These are phyloP conservation scores for Caloboletus firmus DNA, from an alignment of 1,284 basidiomycete species.

Conservation along the genomic window DNA sequence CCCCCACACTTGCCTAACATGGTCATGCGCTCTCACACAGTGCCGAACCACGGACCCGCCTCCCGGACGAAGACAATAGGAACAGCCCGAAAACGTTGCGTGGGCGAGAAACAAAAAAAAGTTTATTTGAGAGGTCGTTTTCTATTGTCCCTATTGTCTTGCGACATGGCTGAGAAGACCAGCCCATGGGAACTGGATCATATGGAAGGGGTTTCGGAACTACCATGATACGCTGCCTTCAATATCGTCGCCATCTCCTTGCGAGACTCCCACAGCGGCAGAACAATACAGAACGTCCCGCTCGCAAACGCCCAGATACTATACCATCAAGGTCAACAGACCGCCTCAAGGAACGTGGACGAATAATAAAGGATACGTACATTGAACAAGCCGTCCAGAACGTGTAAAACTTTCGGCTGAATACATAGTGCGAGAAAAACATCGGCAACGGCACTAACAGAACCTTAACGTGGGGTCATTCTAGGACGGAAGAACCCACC, in stretches of 20 bases:
- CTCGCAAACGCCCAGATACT: conserved; percentile 49
- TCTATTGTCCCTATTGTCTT: conserved; percentile 33
- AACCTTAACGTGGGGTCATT: not conserved
- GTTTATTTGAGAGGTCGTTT: conserved; percentile 7
- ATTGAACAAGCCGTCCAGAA: conserved; percentile 53
- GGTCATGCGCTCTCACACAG: not conserved
- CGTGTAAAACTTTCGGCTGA: conserved; percentile 48
- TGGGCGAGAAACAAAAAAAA: conserved; percentile 10
- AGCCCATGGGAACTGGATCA: conserved; percentile 2
- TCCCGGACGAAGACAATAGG: conserved; percentile 26
- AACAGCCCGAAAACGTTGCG: conserved; percentile 11
- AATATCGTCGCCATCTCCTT: conserved; percentile 40
- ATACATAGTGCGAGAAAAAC: conserved; percentile 54
- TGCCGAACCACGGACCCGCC: conserved; percentile 1
- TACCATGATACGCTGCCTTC: conserved; percentile 11
- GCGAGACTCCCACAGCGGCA: conserved; percentile 50
- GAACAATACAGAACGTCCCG: conserved; percentile 47
- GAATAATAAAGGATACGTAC: conserved; percentile 25
- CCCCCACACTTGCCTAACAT: conserved; percentile 6
- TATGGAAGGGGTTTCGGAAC: not conserved
- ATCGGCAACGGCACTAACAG: conserved; percentile 48
- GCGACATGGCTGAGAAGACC: conserved; percentile 3
- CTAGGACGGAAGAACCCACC: conserved; percentile 30
- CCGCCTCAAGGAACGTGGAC: not conserved
- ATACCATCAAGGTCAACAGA: not conserved